Percentiles rank a stretch among this genome's conserved stretches.
These are phyloP conservation scores for Coemansia sp. DNA, from an alignment of 371 early-diverging fungal species.

Conservation along the genomic window DNA sequence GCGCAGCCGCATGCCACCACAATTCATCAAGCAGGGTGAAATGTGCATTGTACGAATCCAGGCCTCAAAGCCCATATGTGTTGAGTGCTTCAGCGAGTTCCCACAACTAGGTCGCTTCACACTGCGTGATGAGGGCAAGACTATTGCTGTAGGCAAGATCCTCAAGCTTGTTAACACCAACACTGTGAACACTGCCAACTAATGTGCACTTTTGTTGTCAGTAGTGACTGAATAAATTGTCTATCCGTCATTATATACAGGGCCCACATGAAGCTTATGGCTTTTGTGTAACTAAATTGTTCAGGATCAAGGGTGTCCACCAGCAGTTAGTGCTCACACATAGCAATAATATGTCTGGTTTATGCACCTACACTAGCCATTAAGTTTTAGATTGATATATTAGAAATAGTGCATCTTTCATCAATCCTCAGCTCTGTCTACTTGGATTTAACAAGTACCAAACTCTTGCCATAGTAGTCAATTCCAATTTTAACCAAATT, in stretches of 20 bases:
- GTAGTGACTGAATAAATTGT: not conserved
- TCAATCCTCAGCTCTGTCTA: no score
- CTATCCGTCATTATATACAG: not conserved
- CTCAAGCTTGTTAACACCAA: constrained; percentile 63
- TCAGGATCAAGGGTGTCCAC: no score
- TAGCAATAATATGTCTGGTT: no score
- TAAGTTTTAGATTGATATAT: no score
- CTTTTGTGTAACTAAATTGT: no score
- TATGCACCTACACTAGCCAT: no score
- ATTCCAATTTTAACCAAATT: no score
- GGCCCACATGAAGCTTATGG: no score
- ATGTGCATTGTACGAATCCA: constrained; percentile 72
- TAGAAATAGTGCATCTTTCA: no score
- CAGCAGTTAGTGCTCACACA: no score
- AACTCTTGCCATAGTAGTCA: no score
- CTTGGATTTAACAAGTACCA: no score
- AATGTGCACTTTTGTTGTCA: not conserved
- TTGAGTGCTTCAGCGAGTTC: constrained; percentile 87
- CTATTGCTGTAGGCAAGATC: constrained; percentile 94
- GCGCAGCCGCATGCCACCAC: constrained; percentile 86
- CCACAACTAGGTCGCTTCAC: constrained; percentile 96
- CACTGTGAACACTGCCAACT: constrained; percentile 6
- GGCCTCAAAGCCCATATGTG: constrained; percentile 69
- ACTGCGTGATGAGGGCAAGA: constrained; percentile 93
- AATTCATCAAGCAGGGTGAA: constrained; percentile 86